These are phyloP conservation scores for Geotrichum fermentans DNA, from an alignment of 1,139 yeast genomes.

Conservation along the genomic window DNA sequence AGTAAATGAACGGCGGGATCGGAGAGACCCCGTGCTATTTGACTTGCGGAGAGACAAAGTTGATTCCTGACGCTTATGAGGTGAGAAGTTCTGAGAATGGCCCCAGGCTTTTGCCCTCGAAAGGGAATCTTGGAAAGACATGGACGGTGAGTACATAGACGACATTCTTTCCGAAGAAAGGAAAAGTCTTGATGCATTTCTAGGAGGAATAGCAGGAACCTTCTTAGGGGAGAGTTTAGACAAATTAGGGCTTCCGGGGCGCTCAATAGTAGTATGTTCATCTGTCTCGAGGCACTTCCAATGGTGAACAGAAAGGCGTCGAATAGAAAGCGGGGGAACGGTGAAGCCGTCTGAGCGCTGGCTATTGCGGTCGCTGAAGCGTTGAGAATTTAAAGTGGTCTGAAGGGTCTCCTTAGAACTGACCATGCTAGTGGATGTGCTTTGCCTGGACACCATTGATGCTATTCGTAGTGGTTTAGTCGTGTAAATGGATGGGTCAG, in stretches of 20 bases:
- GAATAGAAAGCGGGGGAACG: no score
- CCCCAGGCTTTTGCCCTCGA: not conserved
- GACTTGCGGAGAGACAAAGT: not conserved
- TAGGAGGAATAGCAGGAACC: slow-evolving; percentile 10
- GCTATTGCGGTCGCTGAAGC: no score
- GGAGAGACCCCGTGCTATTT: not conserved
- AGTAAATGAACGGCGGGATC: not conserved
- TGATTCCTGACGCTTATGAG: no score
- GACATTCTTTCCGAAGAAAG: not conserved
- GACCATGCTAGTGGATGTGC: not conserved
- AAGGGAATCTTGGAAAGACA: not conserved
- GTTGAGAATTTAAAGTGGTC: no score
- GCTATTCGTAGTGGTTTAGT: slow-evolving; percentile 4
- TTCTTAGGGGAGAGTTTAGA: no score
- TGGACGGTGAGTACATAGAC: not conserved
- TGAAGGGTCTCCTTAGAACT: no score
- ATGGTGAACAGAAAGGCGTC: no score
- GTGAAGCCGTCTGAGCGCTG: no score
- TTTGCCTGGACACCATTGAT: not conserved
- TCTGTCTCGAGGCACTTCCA: no score
- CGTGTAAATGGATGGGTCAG: slow-evolving; percentile 1
- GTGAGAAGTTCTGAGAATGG: not conserved
- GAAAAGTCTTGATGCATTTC: slow-evolving; percentile 4
- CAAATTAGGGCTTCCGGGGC: no score
- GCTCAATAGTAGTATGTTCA: no score